Evolutionary conservation across 2,329 filamentous ascomycete genomes (phyloP).

Genomic region (Ophiocordyceps australis): DNA sequence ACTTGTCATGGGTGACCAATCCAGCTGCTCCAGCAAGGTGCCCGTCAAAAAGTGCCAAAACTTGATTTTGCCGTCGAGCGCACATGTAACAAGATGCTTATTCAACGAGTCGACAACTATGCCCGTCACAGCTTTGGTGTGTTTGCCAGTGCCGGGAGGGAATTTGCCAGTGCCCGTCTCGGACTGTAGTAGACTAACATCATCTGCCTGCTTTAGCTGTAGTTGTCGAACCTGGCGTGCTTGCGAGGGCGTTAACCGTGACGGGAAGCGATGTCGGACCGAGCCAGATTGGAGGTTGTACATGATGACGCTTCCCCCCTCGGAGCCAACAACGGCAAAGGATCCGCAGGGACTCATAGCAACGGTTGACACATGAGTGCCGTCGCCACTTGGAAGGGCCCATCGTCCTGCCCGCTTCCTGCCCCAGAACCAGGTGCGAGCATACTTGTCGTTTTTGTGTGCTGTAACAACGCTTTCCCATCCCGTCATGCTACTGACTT

Average conservation of each 20-base stretch:
- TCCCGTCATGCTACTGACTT: slow-evolving; percentile 61
- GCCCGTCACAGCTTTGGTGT: slow-evolving; percentile 70
- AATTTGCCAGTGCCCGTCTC: slow-evolving; percentile 23
- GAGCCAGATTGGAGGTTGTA: slow-evolving; percentile 91
- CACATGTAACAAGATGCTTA: slow-evolving; percentile 68
- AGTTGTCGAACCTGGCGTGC: slow-evolving; percentile 56
- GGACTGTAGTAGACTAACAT: slow-evolving; percentile 34
- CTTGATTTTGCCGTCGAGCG: slow-evolving; percentile 81
- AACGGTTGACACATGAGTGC: slow-evolving; percentile 67
- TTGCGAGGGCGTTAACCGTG: slow-evolving; percentile 58
- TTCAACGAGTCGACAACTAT: slow-evolving; percentile 82
- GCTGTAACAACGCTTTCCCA: slow-evolving; percentile 97
- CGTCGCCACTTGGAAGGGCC: slow-evolving; percentile 77
- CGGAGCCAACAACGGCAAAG: slow-evolving; percentile 80
- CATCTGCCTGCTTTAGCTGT: slow-evolving; percentile 38
- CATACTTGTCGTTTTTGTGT: slow-evolving; percentile 68
- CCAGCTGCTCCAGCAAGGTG: slow-evolving; percentile 58
- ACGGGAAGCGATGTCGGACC: slow-evolving; percentile 76
- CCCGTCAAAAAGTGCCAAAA: slow-evolving; percentile 95
- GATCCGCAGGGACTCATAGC: slow-evolving; percentile 83
- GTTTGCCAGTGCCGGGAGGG: slow-evolving; percentile 44
- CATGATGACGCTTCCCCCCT: slow-evolving; percentile 72
- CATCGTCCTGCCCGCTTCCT: slow-evolving; percentile 83
- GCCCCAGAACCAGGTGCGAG: slow-evolving; percentile 96
- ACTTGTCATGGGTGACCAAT: slow-evolving; percentile 59